Conservation (phyloP, 2,329 filamentous ascomycete genomes). For the Blastomyces parvus region DNA sequence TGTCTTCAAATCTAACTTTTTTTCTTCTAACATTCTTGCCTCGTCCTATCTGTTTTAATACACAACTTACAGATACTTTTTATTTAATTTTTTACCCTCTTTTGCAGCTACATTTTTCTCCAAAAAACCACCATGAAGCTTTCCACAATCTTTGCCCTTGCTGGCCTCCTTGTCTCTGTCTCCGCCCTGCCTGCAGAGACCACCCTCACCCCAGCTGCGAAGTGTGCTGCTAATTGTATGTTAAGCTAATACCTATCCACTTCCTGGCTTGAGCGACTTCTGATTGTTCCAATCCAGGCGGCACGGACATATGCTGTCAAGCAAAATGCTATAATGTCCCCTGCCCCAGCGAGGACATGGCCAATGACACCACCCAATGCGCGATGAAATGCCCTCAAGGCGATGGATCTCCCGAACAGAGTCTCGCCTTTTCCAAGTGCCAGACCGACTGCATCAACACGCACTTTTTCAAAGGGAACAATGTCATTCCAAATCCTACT, state of each 20-base stretch:
- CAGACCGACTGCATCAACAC: constrained; percentile 42
- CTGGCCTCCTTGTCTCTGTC: constrained; percentile 37
- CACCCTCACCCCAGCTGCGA: constrained; percentile 25
- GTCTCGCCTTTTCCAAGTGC: constrained; percentile 40
- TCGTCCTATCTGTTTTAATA: constrained; percentile 2
- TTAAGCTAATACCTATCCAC: background rate
- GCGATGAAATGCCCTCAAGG: constrained; percentile 46
- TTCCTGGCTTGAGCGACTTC: background rate
- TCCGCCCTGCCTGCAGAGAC: constrained; percentile 33
- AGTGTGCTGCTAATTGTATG: constrained; percentile 33
- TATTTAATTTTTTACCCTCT: constrained; percentile 1
- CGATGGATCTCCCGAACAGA: constrained; percentile 39
- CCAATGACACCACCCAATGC: constrained; percentile 44
- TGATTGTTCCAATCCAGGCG: constrained; percentile 25
- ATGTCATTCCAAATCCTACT: constrained; percentile 8
- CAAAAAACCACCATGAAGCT: constrained; percentile 26
- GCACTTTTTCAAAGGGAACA: constrained; percentile 37
- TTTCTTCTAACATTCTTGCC: background rate
- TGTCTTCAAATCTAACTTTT: background rate
- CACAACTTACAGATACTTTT: background rate
- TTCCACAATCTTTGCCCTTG: constrained; percentile 36
- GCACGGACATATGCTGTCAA: constrained; percentile 41
- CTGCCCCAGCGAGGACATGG: constrained; percentile 43
- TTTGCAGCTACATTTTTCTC: background rate
- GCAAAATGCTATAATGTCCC: constrained; percentile 44